Percentiles rank a stretch among this genome's conserved stretches.
Conservation (phyloP, 2,329 filamentous ascomycete species). For the Ophiobolus disseminans region DNA sequence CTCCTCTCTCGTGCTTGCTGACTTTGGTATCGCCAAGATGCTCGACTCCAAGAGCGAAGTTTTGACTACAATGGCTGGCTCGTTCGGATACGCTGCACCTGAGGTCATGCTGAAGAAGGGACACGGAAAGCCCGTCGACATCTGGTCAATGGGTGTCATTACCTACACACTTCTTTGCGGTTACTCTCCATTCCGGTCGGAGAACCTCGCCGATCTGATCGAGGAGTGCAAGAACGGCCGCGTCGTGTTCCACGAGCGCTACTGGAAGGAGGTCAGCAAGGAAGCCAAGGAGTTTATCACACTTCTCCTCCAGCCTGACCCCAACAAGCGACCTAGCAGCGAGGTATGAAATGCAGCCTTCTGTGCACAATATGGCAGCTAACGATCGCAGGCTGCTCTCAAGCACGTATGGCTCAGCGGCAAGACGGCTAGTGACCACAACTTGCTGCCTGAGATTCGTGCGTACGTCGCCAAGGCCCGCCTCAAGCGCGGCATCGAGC, state of each 20-base stretch:
- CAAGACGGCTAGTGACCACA: constrained; percentile 90
- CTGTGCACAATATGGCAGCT: constrained; percentile 9
- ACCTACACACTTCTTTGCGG: constrained; percentile 98
- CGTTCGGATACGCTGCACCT: constrained; percentile 95
- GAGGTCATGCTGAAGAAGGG: constrained; percentile 98
- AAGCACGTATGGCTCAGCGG: constrained; percentile 89
- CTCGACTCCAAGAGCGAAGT: constrained; percentile 89
- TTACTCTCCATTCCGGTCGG: constrained; percentile 96
- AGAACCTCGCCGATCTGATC: constrained; percentile 90
- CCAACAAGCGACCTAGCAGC: constrained; percentile 78
- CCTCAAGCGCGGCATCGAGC: constrained; percentile 90
- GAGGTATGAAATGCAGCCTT: constrained; percentile 60
- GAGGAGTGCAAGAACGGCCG: constrained; percentile 86
- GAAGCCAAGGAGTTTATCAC: constrained; percentile 96
- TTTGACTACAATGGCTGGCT: constrained; percentile 97
- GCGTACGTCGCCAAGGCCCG: constrained; percentile 91
- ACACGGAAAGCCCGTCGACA: constrained; percentile 97
- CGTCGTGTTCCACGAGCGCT: constrained; percentile 95
- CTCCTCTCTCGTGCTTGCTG: constrained; percentile 89
- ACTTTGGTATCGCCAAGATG: constrained; percentile 99
- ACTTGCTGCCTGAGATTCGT: constrained; percentile 95
- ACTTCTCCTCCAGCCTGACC: constrained; percentile 77
- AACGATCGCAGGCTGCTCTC: constrained; percentile 69
- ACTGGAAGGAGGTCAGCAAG: constrained; percentile 96
- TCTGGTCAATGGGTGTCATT: constrained; percentile 99